These are phyloP conservation scores for Fusarium sp. DNA, from an alignment of 2,329 filamentous ascomycete genomes.

Conservation along the genomic window DNA sequence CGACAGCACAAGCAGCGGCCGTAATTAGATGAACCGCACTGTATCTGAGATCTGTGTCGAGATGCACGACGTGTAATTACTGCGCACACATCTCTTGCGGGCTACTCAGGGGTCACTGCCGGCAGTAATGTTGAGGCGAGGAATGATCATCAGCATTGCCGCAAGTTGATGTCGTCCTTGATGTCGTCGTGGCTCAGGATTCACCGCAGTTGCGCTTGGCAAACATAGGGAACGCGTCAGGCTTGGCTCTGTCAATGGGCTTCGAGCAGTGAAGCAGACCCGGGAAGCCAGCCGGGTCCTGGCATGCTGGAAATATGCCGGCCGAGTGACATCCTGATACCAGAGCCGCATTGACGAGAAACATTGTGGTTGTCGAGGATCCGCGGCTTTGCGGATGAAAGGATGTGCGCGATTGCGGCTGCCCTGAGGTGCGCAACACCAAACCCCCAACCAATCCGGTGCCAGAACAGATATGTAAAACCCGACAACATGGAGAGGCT, in stretches of 20 bases:
- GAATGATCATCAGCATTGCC: constrained; percentile 11
- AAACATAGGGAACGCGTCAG: background rate
- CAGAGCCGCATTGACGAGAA: constrained; percentile 12
- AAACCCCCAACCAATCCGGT: constrained; percentile 14
- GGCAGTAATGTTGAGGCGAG: constrained; percentile 13
- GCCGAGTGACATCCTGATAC: constrained; percentile 20
- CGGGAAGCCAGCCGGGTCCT: constrained; percentile 10
- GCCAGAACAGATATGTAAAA: background rate
- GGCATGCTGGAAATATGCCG: constrained; percentile 3
- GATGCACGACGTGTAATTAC: constrained; percentile 23
- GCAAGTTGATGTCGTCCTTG: constrained; percentile 1
- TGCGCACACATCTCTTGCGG: constrained; percentile 18
- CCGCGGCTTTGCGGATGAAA: constrained; percentile 27
- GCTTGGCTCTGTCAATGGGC: background rate
- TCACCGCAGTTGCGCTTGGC: background rate
- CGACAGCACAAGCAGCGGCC: background rate
- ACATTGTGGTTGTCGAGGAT: constrained; percentile 1
- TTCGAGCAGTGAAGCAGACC: constrained; percentile 4
- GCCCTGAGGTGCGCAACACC: background rate
- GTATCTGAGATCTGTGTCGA: constrained; percentile 11
- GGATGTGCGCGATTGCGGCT: constrained; percentile 26
- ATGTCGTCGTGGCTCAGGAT: constrained; percentile 1
- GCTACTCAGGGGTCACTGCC: constrained; percentile 1
- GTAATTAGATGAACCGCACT: constrained; percentile 10
- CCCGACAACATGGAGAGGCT: constrained; percentile 12